Conservation (phyloP, 208 protist species). For the Trichomonas tenax region DNA sequence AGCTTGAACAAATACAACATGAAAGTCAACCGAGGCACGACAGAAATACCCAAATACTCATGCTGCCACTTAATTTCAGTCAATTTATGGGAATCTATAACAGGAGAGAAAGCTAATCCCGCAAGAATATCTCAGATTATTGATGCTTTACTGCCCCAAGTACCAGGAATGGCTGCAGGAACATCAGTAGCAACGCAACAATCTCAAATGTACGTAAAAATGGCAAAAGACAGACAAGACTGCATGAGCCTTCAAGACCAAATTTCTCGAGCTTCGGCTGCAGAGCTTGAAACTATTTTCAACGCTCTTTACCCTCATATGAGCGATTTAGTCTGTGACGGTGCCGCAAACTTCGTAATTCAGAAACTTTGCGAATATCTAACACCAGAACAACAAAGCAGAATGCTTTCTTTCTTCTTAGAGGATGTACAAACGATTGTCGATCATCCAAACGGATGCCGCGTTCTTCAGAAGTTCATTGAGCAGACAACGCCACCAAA, state of each 20-base stretch:
- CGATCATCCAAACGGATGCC: constrained; percentile 3
- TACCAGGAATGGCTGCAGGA: neutral
- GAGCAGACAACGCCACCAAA: neutral
- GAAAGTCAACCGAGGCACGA: neutral
- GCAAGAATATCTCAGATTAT: neutral
- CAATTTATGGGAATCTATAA: neutral
- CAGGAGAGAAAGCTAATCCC: neutral
- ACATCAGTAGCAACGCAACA: neutral
- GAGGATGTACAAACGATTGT: neutral
- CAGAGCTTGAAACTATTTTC: neutral
- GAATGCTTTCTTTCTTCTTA: neutral
- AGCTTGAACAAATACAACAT: neutral
- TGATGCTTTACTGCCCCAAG: neutral
- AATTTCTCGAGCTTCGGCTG: neutral
- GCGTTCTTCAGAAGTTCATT: constrained; percentile 2
- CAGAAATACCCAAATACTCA: neutral
- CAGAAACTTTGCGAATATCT: neutral
- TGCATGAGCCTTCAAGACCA: neutral
- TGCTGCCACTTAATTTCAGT: neutral
- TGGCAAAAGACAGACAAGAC: neutral
- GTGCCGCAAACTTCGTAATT: neutral
- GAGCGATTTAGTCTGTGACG: neutral
- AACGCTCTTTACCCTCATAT: neutral
- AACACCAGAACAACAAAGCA: neutral
- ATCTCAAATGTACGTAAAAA: neutral